Conservation (phyloP, 2,329 filamentous ascomycete genomes). For the Arthrocladium fulminans region DNA sequence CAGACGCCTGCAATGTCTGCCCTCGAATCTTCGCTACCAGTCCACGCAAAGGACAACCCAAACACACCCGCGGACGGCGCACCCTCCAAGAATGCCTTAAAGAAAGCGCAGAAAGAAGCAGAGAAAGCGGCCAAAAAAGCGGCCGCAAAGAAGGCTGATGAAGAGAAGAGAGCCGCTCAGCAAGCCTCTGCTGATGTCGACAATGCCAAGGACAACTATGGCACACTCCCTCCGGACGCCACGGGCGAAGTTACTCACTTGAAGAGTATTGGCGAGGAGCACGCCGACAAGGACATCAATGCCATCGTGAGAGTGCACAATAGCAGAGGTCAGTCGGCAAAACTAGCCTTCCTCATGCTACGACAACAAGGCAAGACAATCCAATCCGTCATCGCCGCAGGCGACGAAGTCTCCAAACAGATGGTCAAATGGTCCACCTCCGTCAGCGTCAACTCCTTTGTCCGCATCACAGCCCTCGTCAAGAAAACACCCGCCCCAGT, state of each 20-base stretch:
- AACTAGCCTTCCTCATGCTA: slow-evolving; percentile 84
- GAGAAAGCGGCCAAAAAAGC: slow-evolving; percentile 77
- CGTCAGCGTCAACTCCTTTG: slow-evolving; percentile 70
- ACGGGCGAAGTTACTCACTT: slow-evolving; percentile 51
- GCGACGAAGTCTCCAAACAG: slow-evolving; percentile 57
- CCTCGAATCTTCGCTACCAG: slow-evolving; percentile 12
- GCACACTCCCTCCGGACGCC: slow-evolving; percentile 52
- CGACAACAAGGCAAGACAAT: slow-evolving; percentile 70
- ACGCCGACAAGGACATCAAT: slow-evolving; percentile 62
- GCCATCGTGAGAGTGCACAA: slow-evolving; percentile 81
- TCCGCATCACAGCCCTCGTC: slow-evolving; percentile 70
- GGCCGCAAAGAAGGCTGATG: slow-evolving; percentile 29
- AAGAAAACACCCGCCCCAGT: slow-evolving; percentile 78
- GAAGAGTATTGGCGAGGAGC: slow-evolving; percentile 50
- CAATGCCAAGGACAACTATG: slow-evolving; percentile 69
- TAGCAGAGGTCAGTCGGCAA: slow-evolving; percentile 76
- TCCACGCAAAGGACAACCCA: slow-evolving; percentile 19
- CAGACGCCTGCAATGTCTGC: not conserved
- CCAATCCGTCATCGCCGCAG: slow-evolving; percentile 64
- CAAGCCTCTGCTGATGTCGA: slow-evolving; percentile 33
- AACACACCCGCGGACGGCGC: slow-evolving; percentile 25
- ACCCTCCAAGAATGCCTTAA: slow-evolving; percentile 68
- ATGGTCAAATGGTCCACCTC: slow-evolving; percentile 89
- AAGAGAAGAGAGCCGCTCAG: slow-evolving; percentile 30
- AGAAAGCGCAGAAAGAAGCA: slow-evolving; percentile 84